A percentile compares a stretch with the other conserved stretches of the same genome.
Evolutionary conservation across 1,284 basidiomycete genomes (phyloP).

Genomic region (Ustilago loliicola): DNA sequence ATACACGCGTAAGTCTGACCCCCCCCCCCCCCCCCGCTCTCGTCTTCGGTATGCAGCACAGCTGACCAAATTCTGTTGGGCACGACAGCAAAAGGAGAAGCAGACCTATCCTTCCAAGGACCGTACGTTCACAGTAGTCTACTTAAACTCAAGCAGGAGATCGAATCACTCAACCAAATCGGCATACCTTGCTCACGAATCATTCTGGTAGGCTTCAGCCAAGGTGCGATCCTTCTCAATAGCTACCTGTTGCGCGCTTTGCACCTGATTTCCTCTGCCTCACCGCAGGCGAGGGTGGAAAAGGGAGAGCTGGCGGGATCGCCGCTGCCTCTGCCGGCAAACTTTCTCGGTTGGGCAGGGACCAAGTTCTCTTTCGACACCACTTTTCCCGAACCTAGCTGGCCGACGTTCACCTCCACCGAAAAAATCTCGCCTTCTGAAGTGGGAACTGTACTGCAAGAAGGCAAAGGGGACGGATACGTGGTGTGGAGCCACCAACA

Average conservation of each 20-base stretch:
- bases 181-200: slow-evolving; percentile 21
- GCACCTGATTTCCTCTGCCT: not conserved
- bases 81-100: slow-evolving; percentile 10
- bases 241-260: slow-evolving; percentile 17
- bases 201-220: slow-evolving; percentile 28
- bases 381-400: slow-evolving; percentile 14
- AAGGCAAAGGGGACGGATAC: slow-evolving; percentile 1
- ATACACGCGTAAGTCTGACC: slow-evolving; percentile 17
- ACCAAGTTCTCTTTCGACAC: slow-evolving; percentile 12
- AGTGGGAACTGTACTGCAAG: not conserved
- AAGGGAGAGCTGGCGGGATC: not conserved
- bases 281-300: not conserved
- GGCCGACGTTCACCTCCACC: slow-evolving; percentile 2
- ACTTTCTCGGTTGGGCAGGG: slow-evolving; percentile 22
- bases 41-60: not conserved
- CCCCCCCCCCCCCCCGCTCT: not conserved
- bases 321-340: slow-evolving; percentile 16
- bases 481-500: slow-evolving; percentile 22
- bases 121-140: slow-evolving; percentile 29
- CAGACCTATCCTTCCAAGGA: slow-evolving; percentile 16
- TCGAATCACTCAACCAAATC: slow-evolving; percentile 16
- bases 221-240: slow-evolving; percentile 32
- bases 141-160: slow-evolving; percentile 15
- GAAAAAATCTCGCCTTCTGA: not conserved
- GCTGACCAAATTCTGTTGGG: not conserved